Base-by-base conservation (phyloP, 2,329 filamentous ascomycete genomes). In the Rutstroemia sp. region DNA sequence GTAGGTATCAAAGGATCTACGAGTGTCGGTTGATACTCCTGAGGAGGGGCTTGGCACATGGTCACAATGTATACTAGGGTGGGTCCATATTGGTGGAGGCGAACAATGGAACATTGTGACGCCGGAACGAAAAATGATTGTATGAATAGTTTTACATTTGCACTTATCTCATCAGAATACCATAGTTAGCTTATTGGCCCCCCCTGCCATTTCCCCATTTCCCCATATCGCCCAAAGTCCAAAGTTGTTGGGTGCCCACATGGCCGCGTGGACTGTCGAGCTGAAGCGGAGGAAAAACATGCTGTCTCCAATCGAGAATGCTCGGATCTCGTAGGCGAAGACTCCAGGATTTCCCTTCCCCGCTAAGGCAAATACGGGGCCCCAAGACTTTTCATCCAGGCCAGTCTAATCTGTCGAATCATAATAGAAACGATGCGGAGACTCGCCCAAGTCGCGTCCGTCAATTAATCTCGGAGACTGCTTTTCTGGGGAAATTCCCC, bases 401-500 rank as follows among this genome's bases (percentile, higher is more conserved):
- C 30, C 30, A 12, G 30, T 34, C 30, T 12, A 34, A 34, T 34
- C 12, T 10, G 9, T 34, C 30, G 30, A 34, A 34, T 34, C 30
- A 12, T 12, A 34, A 34, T 34, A 12, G 9, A 34, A 34, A 34
- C 3, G 30, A 42, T 42, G 17, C 9, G 39, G 16, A 42, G 6
- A 38, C 9, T 48, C 46, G 9, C n/a, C n/a, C 5, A 30, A 27
- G n/a, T 10, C 16, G 17, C 34, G 36, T 19, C 2, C 5, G 17
- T 40, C 40, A 5, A 45, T 27, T 30, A 48, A 54, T 38, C 19
- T 27, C 36, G 16, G 44, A 44, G 5, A 14, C 19, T 10, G 34
- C 51, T 54, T 27, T 38, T 54, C 51, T 54, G 44, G 51, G 51
- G 44, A 39, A 39, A 48, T 48, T 39, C 44, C 51, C 44, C 44